Conservation (phyloP, 768 basidiomycete species). For the Trichaptum fuscoviolaceum region DNA sequence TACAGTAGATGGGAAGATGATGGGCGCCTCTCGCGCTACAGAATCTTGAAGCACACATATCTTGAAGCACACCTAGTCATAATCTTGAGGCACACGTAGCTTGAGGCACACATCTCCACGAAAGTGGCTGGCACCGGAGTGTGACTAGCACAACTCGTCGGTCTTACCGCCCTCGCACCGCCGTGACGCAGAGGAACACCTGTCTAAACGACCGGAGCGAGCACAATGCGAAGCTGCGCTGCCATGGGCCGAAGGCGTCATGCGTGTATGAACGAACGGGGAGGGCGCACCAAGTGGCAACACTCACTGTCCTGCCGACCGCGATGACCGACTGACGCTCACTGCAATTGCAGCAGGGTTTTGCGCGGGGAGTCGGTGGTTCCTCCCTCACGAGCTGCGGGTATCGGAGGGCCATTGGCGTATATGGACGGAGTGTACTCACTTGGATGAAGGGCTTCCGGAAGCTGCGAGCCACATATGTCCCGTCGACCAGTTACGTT, state of each 20-base stretch:
- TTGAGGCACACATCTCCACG: not conserved
- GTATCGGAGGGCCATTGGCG: not conserved
- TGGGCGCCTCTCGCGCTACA: too few species aligned
- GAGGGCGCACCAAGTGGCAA: not conserved
- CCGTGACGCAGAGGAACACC: not conserved
- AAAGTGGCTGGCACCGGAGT: not conserved
- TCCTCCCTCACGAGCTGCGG: not conserved
- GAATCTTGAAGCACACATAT: too few species aligned
- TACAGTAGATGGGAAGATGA: too few species aligned
- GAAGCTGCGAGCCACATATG: not conserved
- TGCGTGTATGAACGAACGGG: not conserved
- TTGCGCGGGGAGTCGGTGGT: not conserved
- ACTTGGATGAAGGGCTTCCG: not conserved
- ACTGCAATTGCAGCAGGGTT: not conserved
- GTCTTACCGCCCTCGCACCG: not conserved
- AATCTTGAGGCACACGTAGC: not conserved
- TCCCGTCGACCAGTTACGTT: not conserved
- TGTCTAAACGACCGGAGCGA: not conserved
- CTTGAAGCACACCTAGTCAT: too few species aligned
- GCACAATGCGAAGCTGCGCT: not conserved
- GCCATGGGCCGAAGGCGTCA: not conserved
- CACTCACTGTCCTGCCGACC: slow-evolving; percentile 1
- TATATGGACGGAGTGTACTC: not conserved
- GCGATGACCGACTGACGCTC: not conserved
- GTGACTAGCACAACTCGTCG: not conserved